These are phyloP conservation scores for Hypoxylon sp. DNA, from an alignment of 2,329 filamentous ascomycete genomes.

Conservation along the genomic window DNA sequence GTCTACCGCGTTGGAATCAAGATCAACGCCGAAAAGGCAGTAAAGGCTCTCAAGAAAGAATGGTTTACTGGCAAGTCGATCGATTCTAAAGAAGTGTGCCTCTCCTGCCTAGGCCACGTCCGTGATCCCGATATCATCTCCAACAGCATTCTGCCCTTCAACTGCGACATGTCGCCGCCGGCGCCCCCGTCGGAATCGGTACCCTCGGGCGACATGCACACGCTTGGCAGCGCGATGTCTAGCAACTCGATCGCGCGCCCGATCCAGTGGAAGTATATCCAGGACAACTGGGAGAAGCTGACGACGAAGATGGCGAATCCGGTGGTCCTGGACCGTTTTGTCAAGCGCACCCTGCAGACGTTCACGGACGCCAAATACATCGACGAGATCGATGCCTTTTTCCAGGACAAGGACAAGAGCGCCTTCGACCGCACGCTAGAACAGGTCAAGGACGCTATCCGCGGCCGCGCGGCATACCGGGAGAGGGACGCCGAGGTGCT, in stretches of 20 bases:
- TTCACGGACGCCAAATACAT: slow-evolving; percentile 76
- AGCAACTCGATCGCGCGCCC: slow-evolving; percentile 76
- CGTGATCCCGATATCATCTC: slow-evolving; percentile 73
- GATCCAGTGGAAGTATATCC: slow-evolving; percentile 85
- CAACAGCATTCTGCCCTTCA: slow-evolving; percentile 74
- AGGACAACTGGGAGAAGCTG: slow-evolving; percentile 80
- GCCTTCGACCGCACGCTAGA: slow-evolving; percentile 87
- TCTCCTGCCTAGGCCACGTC: slow-evolving; percentile 77
- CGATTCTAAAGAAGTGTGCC: slow-evolving; percentile 88
- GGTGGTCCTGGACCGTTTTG: slow-evolving; percentile 87
- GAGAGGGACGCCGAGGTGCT: slow-evolving; percentile 76
- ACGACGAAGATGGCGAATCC: slow-evolving; percentile 79
- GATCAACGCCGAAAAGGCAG: slow-evolving; percentile 70
- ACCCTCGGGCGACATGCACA: slow-evolving; percentile 86
- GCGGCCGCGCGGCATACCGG: slow-evolving; percentile 82
- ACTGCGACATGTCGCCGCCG: slow-evolving; percentile 71
- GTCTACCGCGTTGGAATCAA: slow-evolving; percentile 83
- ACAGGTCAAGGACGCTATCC: slow-evolving; percentile 85
- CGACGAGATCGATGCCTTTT: slow-evolving; percentile 84
- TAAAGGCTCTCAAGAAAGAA: slow-evolving; percentile 82
- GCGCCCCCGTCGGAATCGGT: slow-evolving; percentile 66
- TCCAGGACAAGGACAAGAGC: slow-evolving; percentile 83
- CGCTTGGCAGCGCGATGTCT: slow-evolving; percentile 75
- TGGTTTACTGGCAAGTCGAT: slow-evolving; percentile 84
- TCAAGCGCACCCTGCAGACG: slow-evolving; percentile 78